Evolutionary conservation across 2,329 filamentous ascomycete species (phyloP).

Genomic region (Aspergillus viridinutans): DNA sequence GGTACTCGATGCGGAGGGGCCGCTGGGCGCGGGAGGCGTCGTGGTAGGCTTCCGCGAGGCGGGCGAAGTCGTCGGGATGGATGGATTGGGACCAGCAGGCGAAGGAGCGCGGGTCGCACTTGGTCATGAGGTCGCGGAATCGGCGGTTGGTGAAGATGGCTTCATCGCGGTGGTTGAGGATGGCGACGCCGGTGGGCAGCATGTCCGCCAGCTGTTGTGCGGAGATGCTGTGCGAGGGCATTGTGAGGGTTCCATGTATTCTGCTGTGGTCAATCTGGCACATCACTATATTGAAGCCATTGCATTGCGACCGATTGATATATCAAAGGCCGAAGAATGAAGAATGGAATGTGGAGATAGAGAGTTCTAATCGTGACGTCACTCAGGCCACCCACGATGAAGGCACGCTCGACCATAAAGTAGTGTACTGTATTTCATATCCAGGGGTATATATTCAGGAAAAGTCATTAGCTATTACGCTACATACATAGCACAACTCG

Average conservation of each 20-base stretch:
- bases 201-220: conserved; percentile 26
- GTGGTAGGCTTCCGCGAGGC: conserved; percentile 10
- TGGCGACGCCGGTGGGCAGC: conserved; percentile 19
- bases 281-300: no score
- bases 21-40: background rate
- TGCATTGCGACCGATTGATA: background rate
- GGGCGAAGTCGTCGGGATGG: conserved; percentile 15
- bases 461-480: background rate
- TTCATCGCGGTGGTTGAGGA: conserved; percentile 17
- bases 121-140: conserved; percentile 16
- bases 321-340: background rate
- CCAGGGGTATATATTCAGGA: background rate
- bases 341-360: background rate
- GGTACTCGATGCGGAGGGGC: conserved; percentile 22
- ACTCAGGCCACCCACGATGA: background rate
- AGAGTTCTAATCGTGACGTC: background rate
- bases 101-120: conserved; percentile 2
- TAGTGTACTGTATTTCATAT: background rate
- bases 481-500: background rate
- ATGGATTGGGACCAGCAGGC: conserved; percentile 16
- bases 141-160: conserved; percentile 17
- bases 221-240: conserved; percentile 1
- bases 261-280: no score
- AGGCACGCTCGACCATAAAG: background rate
- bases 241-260: background rate